Conservation (phyloP, 352 stramenopile species). For the Thalassiosira delicatula region DNA sequence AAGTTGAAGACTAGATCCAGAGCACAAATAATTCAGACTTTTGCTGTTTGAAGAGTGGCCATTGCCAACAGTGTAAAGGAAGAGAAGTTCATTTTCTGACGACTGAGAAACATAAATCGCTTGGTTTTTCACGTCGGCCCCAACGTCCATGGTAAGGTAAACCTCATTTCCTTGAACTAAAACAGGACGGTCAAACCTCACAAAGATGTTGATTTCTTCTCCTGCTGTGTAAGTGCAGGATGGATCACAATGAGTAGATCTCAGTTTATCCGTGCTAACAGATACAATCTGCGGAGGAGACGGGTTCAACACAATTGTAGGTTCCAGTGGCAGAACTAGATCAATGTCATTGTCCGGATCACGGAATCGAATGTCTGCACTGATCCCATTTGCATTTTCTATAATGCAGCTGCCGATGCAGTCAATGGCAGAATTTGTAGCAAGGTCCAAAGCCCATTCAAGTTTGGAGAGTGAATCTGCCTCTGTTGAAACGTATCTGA, state of each 20-base stretch:
- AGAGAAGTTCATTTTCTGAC: constrained; percentile 44
- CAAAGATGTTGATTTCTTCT: constrained; percentile 65
- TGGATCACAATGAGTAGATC: constrained; percentile 60
- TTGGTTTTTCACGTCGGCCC: constrained; percentile 18
- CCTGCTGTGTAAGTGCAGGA: constrained; percentile 64
- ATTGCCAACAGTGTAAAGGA: constrained; percentile 64
- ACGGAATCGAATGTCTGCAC: constrained; percentile 43
- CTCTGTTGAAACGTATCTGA: constrained; percentile 49
- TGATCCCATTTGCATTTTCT: constrained; percentile 45
- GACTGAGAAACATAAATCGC: constrained; percentile 47
- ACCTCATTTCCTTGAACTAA: constrained; percentile 43
- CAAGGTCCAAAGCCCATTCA: constrained; percentile 53
- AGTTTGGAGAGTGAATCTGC: constrained; percentile 38
- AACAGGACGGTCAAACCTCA: constrained; percentile 61
- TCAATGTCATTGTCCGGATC: constrained; percentile 13
- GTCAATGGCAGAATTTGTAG: constrained; percentile 38
- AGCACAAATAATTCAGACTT: constrained; percentile 63
- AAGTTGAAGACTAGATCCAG: constrained; percentile 33
- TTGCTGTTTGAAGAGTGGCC: constrained; percentile 53
- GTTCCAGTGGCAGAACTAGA: constrained; percentile 36
- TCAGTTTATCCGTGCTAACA: constrained; percentile 54
- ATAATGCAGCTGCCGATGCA: constrained; percentile 48
- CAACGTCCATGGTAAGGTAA: constrained; percentile 53
- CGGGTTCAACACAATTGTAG: constrained; percentile 45
- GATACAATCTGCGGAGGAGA: constrained; percentile 49